Evolutionary conservation across 352 stramenopile genomes (phyloP), one percentile per base, ranked within the genome.

Genomic region (Elongisporangium anandrum): DNA sequence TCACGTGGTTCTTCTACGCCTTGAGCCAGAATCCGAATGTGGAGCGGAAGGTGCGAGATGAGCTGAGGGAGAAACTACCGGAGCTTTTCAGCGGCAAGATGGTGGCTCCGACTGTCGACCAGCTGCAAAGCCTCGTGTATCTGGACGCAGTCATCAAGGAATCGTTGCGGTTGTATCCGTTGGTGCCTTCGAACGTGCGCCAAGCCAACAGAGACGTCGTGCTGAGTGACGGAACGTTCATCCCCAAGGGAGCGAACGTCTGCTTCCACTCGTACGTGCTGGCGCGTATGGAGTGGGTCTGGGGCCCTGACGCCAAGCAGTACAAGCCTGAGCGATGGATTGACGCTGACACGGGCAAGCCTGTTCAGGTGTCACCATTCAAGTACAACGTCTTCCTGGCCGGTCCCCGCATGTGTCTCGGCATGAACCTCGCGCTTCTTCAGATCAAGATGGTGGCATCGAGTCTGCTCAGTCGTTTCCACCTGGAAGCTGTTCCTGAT

Each of bases 91-190:
- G 29, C 6, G 69, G 60, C 16, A 39, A 63, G 48, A 59, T 65
- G 4, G 47, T 66, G 7, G 60, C 71, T n/a, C 75, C 77, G 0
- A 69, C 68, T 6, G 81, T 75, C 53, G 68, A 86, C 12, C 57
- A 90, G 13, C 51, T 88, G 17, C 52, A 71, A 9, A 20, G 64
- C 0, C 72, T 95, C 6, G 57, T 65, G 29, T 93, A 90, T 60
- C 56, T 94, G 20, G 73, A 88, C n/a, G 86, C 78, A 1, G 69
- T 73, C 17, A 65, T 92, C 48, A 73, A 72, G 9, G 87, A 95
- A 54, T 85, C 53, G 47, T 60, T 94, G 20, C 77, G 85, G 1
- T 51, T 96, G 12, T 87, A 85, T 41, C 83, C 86, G 9, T 68
- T 72, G 0, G 77, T 88, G 15, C 81, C 83, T 9, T 56, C 71